These are phyloP conservation scores for Rhynchospora pubera DNA, from an alignment of 176 grass and related monocot genomes.

Conservation along the genomic window DNA sequence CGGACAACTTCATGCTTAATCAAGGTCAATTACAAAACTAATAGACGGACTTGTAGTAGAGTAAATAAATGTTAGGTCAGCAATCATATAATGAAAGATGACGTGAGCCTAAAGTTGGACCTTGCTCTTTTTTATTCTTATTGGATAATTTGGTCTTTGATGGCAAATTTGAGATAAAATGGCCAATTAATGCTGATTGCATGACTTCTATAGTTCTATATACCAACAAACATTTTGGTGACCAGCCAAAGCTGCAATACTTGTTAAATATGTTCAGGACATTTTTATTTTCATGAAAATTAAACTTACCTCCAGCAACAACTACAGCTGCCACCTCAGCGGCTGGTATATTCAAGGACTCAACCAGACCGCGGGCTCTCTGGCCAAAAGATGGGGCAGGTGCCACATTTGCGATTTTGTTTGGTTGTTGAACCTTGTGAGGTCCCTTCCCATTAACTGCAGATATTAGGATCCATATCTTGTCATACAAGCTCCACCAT, in stretches of 20 bases:
- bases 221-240: not conserved
- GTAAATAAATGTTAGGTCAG: not conserved
- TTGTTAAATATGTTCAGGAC: not conserved
- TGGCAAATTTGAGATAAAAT: not conserved
- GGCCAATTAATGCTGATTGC: not conserved
- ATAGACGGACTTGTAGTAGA: not conserved
- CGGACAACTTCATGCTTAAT: not conserved
- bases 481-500: slow-evolving; percentile 85
- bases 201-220: not conserved
- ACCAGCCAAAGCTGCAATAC: not conserved
- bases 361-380: slow-evolving; percentile 89
- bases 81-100: not conserved
- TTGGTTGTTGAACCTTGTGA: slow-evolving; percentile 31
- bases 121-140: not conserved
- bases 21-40: not conserved
- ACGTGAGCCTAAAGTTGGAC: not conserved
- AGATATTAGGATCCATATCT: slow-evolving; percentile 69
- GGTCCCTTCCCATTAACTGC: slow-evolving; percentile 77
- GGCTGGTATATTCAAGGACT: slow-evolving; percentile 95
- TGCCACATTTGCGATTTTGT: slow-evolving; percentile 43
- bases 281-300: not conserved
- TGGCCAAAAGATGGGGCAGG: slow-evolving; percentile 68
- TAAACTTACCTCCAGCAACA: slow-evolving; percentile 60
- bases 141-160: not conserved
- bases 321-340: slow-evolving; percentile 98